Evolutionary conservation across 495 filamentous ascomycete genomes (phyloP).

Genomic region (Penicillium simplicissimum): DNA sequence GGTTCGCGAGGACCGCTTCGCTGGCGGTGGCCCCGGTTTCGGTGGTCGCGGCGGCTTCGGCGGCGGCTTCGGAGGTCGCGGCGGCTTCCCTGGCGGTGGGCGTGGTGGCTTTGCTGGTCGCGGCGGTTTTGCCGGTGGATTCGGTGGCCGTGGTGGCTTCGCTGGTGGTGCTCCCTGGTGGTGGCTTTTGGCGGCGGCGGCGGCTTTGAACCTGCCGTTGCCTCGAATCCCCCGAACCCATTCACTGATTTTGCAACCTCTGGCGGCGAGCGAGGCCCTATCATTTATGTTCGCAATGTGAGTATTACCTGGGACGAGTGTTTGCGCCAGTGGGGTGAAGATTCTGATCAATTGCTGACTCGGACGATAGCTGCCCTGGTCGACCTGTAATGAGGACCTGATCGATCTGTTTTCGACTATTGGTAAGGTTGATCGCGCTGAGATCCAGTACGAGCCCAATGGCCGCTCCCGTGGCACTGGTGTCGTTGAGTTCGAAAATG

Average conservation of each 20-base stretch:
- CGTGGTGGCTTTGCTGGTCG: constrained; percentile 43
- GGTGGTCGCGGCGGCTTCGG: constrained; percentile 50
- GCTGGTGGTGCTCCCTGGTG: constrained; percentile 38
- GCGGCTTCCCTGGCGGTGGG: constrained; percentile 49
- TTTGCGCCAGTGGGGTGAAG: too few relatives aligned
- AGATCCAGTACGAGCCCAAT: constrained; percentile 97
- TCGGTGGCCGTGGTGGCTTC: constrained; percentile 26
- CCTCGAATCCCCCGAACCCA: constrained; percentile 71
- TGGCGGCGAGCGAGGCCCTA: constrained; percentile 77
- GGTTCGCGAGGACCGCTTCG: constrained; percentile 95
- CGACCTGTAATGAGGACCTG: constrained; percentile 95
- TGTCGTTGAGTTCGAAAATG: constrained; percentile 86
- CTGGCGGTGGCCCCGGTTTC: constrained; percentile 55
- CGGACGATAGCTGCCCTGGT: constrained; percentile 81
- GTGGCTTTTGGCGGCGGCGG: constrained; percentile 38
- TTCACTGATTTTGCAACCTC: constrained; percentile 94
- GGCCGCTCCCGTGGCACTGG: constrained; percentile 93
- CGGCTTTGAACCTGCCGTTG: constrained; percentile 42
- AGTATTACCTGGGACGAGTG: constrained; percentile 38
- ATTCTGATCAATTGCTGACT: constrained; percentile 2
- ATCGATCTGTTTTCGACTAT: constrained; percentile 97
- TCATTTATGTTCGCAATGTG: constrained; percentile 97
- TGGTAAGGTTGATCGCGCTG: constrained; percentile 94
- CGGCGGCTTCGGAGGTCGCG: constrained; percentile 41
- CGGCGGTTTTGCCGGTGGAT: constrained; percentile 51